Conservation (phyloP, 495 filamentous ascomycete species). For the Podospora australis region DNA sequence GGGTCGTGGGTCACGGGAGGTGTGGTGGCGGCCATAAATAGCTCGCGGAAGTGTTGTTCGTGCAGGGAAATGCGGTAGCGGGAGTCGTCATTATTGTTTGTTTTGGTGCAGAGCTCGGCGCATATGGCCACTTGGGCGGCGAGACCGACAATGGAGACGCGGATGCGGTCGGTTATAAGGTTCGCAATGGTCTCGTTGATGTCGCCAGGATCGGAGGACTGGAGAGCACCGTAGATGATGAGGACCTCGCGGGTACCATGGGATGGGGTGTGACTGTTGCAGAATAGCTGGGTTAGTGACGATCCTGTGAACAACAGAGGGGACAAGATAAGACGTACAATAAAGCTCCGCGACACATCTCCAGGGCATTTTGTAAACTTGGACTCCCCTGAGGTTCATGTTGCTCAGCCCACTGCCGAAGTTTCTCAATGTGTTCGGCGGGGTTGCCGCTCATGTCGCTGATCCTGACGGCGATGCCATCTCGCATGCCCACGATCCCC, state of each 20-base stretch:
- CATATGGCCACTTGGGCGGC: slow-evolving; percentile 90
- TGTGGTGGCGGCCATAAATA: slow-evolving; percentile 82
- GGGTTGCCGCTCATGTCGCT: slow-evolving; percentile 90
- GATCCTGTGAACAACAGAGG: not conserved
- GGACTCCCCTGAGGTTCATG: slow-evolving; percentile 85
- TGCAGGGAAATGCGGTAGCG: slow-evolving; percentile 78
- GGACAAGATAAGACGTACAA: slow-evolving; percentile 50
- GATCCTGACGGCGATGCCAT: slow-evolving; percentile 78
- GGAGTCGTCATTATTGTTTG: slow-evolving; percentile 71
- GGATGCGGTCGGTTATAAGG: slow-evolving; percentile 73
- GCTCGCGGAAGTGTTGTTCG: slow-evolving; percentile 80
- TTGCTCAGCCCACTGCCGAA: slow-evolving; percentile 58
- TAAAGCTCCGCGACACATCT: slow-evolving; percentile 84
- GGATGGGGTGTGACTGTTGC: slow-evolving; percentile 69
- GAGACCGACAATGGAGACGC: slow-evolving; percentile 80
- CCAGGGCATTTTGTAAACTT: slow-evolving; percentile 88
- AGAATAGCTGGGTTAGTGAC: slow-evolving; percentile 1
- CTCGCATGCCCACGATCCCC: slow-evolving; percentile 81
- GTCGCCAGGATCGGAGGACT: slow-evolving; percentile 87
- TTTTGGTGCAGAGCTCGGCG: slow-evolving; percentile 75
- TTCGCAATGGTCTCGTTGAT: slow-evolving; percentile 82
- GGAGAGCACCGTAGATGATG: slow-evolving; percentile 83
- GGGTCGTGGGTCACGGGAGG: slow-evolving; percentile 65
- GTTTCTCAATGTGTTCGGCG: slow-evolving; percentile 72
- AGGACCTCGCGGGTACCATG: slow-evolving; percentile 92